These are phyloP conservation scores for Copromyces sp. DNA, from an alignment of 495 filamentous ascomycete genomes.

Conservation along the genomic window DNA sequence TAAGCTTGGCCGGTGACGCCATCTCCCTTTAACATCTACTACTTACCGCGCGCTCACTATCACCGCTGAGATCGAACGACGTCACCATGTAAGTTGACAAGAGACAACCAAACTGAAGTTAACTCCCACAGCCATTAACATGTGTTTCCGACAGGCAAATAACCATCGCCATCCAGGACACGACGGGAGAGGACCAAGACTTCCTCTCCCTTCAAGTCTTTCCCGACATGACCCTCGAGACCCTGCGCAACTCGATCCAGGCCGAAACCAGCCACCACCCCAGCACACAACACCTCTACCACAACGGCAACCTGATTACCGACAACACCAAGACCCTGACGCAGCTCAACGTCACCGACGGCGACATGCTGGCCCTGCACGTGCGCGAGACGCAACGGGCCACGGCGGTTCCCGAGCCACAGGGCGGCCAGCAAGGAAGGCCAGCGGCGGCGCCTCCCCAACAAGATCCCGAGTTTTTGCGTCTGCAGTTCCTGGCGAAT, in stretches of 20 bases:
- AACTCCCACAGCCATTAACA: not conserved
- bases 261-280: conserved; percentile 43
- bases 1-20: not conserved
- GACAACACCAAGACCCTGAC: conserved; percentile 71
- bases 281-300: conserved; percentile 63
- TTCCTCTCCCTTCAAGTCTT: conserved; percentile 77
- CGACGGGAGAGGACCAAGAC: conserved; percentile 56
- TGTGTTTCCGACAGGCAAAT: conserved; percentile 49
- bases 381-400: conserved; percentile 47
- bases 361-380: conserved; percentile 86
- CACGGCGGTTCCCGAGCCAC: conserved; percentile 24
- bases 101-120: not conserved
- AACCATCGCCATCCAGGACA: conserved; percentile 75
- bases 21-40: not conserved
- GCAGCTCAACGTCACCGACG: conserved; percentile 72
- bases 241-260: conserved; percentile 74
- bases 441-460: conserved; percentile 15
- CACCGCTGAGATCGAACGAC: not conserved
- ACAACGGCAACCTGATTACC: conserved; percentile 74
- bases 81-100: not conserved
- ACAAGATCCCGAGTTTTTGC: conserved; percentile 70
- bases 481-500: conserved; percentile 71
- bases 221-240: conserved; percentile 71
- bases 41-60: not conserved
- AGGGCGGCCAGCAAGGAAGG: conserved; percentile 3